Percentiles rank a stretch among this genome's conserved stretches.
Evolutionary conservation across 2,329 filamentous ascomycete genomes (phyloP).

Genomic region (Alternaria panax): DNA sequence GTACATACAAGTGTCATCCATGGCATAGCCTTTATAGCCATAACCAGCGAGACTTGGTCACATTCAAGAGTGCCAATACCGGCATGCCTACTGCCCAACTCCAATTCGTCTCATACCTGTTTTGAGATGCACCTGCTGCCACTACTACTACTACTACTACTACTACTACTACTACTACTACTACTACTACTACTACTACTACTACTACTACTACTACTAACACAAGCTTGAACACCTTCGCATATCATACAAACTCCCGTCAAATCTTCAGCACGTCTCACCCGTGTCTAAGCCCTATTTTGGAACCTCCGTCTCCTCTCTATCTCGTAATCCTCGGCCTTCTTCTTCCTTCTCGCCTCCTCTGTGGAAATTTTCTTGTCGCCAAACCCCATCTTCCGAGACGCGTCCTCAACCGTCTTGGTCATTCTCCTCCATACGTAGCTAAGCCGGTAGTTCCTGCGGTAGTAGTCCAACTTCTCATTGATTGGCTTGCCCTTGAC

Average conservation of each 20-base stretch:
- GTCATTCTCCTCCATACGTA: constrained; percentile 28
- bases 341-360: constrained; percentile 37
- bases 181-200: constrained; percentile 11
- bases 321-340: constrained; percentile 38
- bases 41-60: background rate
- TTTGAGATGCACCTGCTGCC: constrained; percentile 1
- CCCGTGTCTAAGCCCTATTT: constrained; percentile 31
- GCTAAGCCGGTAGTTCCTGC: constrained; percentile 34
- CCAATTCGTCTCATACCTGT: background rate
- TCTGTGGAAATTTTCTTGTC: constrained; percentile 25
- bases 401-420: constrained; percentile 17
- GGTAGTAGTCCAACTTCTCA: constrained; percentile 36
- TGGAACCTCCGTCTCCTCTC: constrained; percentile 38
- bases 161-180: constrained; percentile 13
- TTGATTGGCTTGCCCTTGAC: constrained; percentile 25
- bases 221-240: constrained; percentile 15
- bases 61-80: background rate
- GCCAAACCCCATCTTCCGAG: constrained; percentile 26
- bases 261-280: background rate
- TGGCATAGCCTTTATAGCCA: background rate
- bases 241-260: constrained; percentile 34
- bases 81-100: background rate
- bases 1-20: background rate
- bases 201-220: constrained; percentile 18
- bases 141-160: constrained; percentile 15